phyloP scores from a whole-genome alignment of 1,139 yeast genomes.

The Debaryomyces subglobosus region DNA sequence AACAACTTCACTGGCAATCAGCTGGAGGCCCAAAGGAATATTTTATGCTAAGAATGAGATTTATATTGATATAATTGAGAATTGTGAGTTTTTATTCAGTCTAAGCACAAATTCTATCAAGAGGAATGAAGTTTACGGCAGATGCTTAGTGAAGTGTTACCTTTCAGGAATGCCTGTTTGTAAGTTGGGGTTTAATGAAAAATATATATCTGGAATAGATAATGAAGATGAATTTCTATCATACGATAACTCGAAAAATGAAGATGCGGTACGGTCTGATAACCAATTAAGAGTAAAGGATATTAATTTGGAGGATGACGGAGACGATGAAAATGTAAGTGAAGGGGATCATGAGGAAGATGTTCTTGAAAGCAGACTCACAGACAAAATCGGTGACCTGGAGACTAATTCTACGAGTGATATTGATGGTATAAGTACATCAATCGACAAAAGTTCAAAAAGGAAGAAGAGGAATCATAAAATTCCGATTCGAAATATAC shows the following conservation, averaged over 20 bases:
- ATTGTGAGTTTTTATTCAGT: constrained; percentile 44
- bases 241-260: constrained; percentile 7
- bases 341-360: not conserved
- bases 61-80: constrained; percentile 46
- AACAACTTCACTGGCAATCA: constrained; percentile 45
- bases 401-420: not conserved
- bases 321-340: constrained; percentile 2
- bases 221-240: constrained; percentile 17
- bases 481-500: constrained; percentile 46
- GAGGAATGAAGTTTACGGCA: constrained; percentile 41
- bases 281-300: constrained; percentile 11
- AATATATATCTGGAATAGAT: constrained; percentile 32
- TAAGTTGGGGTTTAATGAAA: constrained; percentile 47
- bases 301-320: constrained; percentile 12
- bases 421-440: constrained; percentile 10
- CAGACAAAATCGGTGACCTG: not conserved
- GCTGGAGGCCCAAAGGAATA: constrained; percentile 54
- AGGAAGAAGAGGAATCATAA: constrained; percentile 13
- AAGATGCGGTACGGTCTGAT: constrained; percentile 1
- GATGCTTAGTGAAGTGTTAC: constrained; percentile 42
- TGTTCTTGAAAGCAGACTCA: not conserved
- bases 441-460: not conserved
- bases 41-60: constrained; percentile 51
- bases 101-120: constrained; percentile 31
- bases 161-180: constrained; percentile 53